A percentile compares a stretch with the other conserved stretches of the same genome.
Evolutionary conservation across 805 yeast species (phyloP).

Genomic region (Metschnikowia matae): DNA sequence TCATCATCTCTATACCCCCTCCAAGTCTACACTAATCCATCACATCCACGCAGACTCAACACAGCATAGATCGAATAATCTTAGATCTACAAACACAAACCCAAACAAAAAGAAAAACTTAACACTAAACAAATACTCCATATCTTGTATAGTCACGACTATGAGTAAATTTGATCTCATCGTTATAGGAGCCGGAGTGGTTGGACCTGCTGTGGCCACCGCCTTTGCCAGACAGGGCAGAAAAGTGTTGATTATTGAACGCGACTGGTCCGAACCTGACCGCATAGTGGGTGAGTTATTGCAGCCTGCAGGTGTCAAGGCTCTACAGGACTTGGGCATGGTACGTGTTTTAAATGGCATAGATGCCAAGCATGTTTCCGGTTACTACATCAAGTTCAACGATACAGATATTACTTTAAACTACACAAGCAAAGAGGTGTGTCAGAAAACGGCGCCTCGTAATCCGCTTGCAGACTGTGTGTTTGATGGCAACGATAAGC

Average conservation of each 20-base stretch:
- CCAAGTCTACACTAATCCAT: too few relatives aligned
- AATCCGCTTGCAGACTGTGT: conserved; percentile 55
- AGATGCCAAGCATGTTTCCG: conserved; percentile 71
- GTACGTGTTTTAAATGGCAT: conserved; percentile 66
- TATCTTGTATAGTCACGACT: too few relatives aligned
- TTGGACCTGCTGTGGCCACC: conserved; percentile 91
- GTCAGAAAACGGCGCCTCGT: conserved; percentile 39
- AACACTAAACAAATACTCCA: too few relatives aligned
- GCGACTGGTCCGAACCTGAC: conserved; percentile 91
- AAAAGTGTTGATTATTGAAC: conserved; percentile 70
- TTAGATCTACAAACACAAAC: too few relatives aligned
- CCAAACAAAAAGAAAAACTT: too few relatives aligned
- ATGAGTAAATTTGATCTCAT: conserved; percentile 55
- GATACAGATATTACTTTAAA: conserved; percentile 56
- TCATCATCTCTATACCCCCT: too few relatives aligned
- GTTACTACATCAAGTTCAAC: conserved; percentile 74
- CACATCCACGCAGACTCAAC: too few relatives aligned
- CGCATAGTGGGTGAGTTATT: conserved; percentile 95
- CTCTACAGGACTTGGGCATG: conserved; percentile 80
- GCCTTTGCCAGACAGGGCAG: conserved; percentile 89
- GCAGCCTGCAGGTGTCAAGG: conserved; percentile 95
- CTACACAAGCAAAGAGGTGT: conserved; percentile 60
- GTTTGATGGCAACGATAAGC: conserved; percentile 53
- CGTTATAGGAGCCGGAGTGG: conserved; percentile 97
- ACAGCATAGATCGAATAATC: too few relatives aligned